Base-by-base conservation (phyloP, 129 eudicot species). In the Centrapalus pauciflorus region DNA sequence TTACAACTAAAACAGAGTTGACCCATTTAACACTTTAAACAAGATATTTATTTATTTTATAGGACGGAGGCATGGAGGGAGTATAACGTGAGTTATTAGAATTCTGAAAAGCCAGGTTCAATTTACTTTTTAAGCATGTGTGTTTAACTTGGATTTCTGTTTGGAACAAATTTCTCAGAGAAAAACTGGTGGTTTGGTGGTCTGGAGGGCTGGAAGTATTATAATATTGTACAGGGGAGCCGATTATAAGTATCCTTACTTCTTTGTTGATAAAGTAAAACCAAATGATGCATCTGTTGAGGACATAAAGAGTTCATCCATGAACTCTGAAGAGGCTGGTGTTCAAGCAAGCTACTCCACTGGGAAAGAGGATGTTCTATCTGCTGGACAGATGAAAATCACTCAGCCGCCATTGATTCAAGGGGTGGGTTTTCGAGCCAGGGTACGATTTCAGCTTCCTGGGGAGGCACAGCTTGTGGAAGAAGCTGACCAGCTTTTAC, bases 201-300 rank as follows among this genome's bases (percentile, higher is more conserved):
- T 93, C 38, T 93, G 96, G 99, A 86, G 99, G 70, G 70, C 99
- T 57, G 99, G 99, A 76, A 80, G 92, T 55, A 86, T 79, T 28
- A 88, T 93, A 54, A 55, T 93, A 43, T 43, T 93, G 76, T 93
- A 86, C 82, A 82, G 99, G 70, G 99, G 99, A 63, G 71, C 81
- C 2, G 80, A 93, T 65, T 93, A 93, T 71, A 80, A 86, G 80
- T 93, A 80, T 75, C 99, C 99, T 17, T 93, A 93, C 76, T 93
- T 93, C 84, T 67, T 69, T 11, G 28, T 68, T 45, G 76, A 82
- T 25, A 63, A 76, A 25, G 57, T 9, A 29, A 71, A 50, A n/a
- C 45, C 62, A 23, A 40, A 61, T 45, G 80, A 72, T 55, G 77
- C 72, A 55, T 72, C 84, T 69, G 74, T 19, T 43, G 77, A 30